Conservation (phyloP, 805 yeast species). For the Pichia scutulata region DNA sequence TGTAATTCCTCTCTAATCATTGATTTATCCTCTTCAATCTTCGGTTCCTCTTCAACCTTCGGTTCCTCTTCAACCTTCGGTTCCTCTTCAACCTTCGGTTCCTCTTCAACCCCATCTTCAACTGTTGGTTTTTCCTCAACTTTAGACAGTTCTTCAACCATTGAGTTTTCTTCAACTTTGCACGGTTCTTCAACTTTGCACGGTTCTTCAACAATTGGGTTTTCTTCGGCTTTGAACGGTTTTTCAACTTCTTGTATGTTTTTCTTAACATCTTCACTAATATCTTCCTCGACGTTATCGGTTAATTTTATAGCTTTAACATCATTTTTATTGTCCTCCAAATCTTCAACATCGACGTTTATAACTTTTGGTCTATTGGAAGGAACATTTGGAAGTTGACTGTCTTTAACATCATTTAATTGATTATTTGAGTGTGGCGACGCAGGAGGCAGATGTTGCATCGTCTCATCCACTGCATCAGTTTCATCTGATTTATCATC, state of each 20-base stretch:
- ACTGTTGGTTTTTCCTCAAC: not conserved
- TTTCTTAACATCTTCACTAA: not conserved
- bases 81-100: not conserved
- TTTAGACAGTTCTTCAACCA: not conserved
- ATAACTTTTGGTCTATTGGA: too few relatives aligned
- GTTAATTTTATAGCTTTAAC: too few relatives aligned
- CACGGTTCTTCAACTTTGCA: not conserved
- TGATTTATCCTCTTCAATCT: not conserved
- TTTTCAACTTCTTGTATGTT: too few relatives aligned
- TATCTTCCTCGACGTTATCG: not conserved
- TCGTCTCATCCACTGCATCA: too few relatives aligned
- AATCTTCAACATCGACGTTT: too few relatives aligned
- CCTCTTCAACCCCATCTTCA: not conserved
- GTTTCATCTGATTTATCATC: not conserved
- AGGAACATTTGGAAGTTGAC: too few relatives aligned
- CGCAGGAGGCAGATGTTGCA: too few relatives aligned
- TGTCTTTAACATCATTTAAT: not conserved
- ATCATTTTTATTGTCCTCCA: not conserved
- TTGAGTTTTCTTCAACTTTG: not conserved
- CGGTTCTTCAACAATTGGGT: not conserved
- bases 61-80: not conserved
- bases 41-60: not conserved
- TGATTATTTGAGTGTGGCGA: conserved; percentile 3
- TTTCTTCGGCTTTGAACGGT: not conserved
- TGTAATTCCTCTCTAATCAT: not conserved